Percentiles rank a stretch among this genome's conserved stretches.
Evolutionary conservation across 1,284 basidiomycete species (phyloP).

Genomic region (Dichomitus squalens): DNA sequence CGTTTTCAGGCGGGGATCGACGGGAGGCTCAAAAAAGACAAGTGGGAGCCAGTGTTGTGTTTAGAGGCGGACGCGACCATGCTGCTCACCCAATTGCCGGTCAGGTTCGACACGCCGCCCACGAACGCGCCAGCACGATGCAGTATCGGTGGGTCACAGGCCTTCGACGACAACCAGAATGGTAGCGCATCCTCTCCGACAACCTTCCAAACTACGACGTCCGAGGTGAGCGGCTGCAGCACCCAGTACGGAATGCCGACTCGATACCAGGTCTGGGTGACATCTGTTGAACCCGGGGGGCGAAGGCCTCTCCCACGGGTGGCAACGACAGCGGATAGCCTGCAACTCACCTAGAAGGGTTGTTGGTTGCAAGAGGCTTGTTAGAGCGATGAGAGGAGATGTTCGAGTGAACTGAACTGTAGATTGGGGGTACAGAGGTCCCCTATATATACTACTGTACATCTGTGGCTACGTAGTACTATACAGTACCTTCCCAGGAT

Average conservation of each 20-base stretch:
- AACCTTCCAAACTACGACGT: neutral
- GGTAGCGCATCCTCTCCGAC: neutral
- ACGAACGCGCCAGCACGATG: neutral
- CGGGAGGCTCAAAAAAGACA: neutral
- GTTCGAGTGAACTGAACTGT: too few relatives aligned
- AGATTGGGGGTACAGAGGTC: too few relatives aligned
- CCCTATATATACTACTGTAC: too few relatives aligned
- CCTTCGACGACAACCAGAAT: neutral
- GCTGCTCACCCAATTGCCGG: neutral
- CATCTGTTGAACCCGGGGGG: too few relatives aligned
- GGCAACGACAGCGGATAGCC: too few relatives aligned
- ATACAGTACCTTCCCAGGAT: too few relatives aligned
- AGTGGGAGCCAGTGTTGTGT: neutral
- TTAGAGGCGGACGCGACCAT: neutral
- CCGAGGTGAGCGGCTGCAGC: neutral
- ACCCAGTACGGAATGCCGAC: constrained; percentile 5
- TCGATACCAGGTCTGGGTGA: neutral
- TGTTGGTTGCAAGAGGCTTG: too few relatives aligned
- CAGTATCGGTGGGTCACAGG: neutral
- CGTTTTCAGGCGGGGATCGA: neutral
- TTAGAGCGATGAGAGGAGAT: too few relatives aligned
- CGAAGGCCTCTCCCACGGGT: too few relatives aligned
- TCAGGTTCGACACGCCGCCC: neutral
- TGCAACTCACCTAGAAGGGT: too few relatives aligned
- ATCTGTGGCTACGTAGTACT: too few relatives aligned